Base-by-base conservation (phyloP, 2,329 filamentous ascomycete species). In the Neoarthrinium moseri region DNA sequence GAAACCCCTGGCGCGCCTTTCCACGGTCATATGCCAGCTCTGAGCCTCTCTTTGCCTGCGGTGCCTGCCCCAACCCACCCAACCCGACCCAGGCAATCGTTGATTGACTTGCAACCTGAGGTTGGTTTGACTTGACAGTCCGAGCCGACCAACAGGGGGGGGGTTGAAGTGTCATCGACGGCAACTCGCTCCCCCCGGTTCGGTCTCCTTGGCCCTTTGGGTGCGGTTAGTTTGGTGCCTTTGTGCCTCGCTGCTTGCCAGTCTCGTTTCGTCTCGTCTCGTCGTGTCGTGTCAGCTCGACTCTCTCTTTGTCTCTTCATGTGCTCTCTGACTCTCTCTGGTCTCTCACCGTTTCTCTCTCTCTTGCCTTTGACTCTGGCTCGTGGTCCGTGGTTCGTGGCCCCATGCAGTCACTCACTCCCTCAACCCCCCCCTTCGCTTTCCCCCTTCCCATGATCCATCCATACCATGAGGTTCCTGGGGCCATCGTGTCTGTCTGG, bases 331-430 rank as follows among this genome's bases (percentile, higher is more conserved):
- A n/a, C 13, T 32, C 21, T 10, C 23, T 43, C 39, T 34, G 13
- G 39, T 22, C 18, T n/a, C 8, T n/a, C 26, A 8, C 26, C 26
- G 27, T 43, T 43, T 34, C 39, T 29, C 20, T 43, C 20, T 29
- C 26, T 29, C 8, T 8, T 29, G 26, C 26, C 26, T 43, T 43
- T 17, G 26, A 21, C 17, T 43, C 18, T 43, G 39, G 39, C 39
- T 33, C 39, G 39, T 43, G 39, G 29, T 20, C 33, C 33, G 15
- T 20, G n/a, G 15, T 11, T 10, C 33, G 12, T 21, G 18, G 18
- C 4, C 33, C 33, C 33, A 35, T 35, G 33, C 15, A 20, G n/a
- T 35, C 33, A 13, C 22, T 35, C 33, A 6, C 15, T 35, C 15
- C 17, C 32, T 35, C 33, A 20, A 18, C 17, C 18, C 34, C 43